Percentiles rank a stretch among this genome's conserved stretches.
Evolutionary conservation across 2,329 filamentous ascomycete species (phyloP).

Genomic region (Aspergillus sergii): DNA sequence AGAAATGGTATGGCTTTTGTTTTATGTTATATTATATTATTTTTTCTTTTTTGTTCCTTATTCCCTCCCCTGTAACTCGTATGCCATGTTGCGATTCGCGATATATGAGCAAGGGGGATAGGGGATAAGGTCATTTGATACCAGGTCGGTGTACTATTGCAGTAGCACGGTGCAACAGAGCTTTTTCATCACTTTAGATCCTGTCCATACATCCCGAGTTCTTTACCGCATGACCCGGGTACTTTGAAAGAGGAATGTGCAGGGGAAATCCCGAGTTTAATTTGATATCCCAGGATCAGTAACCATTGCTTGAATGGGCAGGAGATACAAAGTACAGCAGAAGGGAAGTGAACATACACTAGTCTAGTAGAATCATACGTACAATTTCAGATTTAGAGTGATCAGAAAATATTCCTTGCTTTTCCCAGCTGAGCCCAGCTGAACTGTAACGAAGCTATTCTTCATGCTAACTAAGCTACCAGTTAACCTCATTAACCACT

Average conservation of each 20-base stretch:
- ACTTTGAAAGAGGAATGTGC: not conserved
- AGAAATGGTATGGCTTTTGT: not conserved
- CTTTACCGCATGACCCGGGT: not conserved
- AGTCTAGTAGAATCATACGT: not conserved
- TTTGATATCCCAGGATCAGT: not conserved
- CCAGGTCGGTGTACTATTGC: constrained; percentile 4
- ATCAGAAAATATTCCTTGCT: not conserved
- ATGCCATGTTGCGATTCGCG: not conserved
- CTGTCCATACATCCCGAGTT: not conserved
- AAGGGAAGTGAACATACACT: not conserved
- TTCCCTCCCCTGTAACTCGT: not conserved
- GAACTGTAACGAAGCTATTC: not conserved
- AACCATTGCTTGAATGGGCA: not conserved
- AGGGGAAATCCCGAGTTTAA: not conserved
- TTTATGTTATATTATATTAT: no score
- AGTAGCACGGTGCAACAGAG: not conserved
- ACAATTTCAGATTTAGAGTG: not conserved
- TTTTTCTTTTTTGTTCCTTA: not conserved
- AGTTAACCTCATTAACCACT: not conserved
- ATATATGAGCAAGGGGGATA: constrained; percentile 6
- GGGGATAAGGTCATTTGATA: constrained; percentile 1
- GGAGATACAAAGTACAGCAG: not conserved
- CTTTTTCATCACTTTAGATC: not conserved
- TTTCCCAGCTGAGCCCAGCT: not conserved
- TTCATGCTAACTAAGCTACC: not conserved